These are phyloP conservation scores for Paraglomus brasilianum DNA, from an alignment of 192 early-diverging fungal species.

Conservation along the genomic window DNA sequence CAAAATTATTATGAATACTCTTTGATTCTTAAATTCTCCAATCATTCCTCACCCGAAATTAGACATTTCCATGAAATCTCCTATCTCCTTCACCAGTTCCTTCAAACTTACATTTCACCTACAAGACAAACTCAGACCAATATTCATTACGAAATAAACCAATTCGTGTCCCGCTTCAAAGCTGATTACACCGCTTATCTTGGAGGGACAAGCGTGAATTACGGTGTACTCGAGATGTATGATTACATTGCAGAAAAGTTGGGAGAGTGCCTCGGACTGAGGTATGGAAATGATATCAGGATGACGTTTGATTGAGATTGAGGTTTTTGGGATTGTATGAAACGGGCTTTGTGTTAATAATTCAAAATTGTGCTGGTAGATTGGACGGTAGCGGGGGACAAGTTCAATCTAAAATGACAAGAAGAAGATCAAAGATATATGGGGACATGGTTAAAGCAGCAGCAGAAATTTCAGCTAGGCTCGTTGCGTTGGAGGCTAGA, in stretches of 20 bases:
- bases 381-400: background rate
- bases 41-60: background rate
- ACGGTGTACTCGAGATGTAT: constrained; percentile 19
- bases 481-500: constrained; percentile 47
- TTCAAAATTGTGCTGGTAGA: background rate
- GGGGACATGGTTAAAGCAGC: constrained; percentile 18
- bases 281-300: background rate
- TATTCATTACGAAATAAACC: background rate
- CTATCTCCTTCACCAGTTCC: constrained; percentile 10
- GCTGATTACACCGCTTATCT: constrained; percentile 15
- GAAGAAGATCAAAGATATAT: constrained; percentile 17
- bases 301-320: background rate
- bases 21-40: too few species aligned
- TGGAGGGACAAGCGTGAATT: background rate
- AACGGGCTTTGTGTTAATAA: too few species aligned
- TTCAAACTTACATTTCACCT: background rate
- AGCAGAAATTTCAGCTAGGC: constrained; percentile 40
- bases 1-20: background rate
- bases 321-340: background rate
- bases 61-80: constrained; percentile 29
- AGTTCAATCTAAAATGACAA: background rate
- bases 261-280: constrained; percentile 2
- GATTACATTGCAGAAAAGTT: constrained; percentile 37
- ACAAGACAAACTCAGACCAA: background rate
- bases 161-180: background rate